Conservation (phyloP, 164 flowering plant species). For the Vitis riparia region DNA sequence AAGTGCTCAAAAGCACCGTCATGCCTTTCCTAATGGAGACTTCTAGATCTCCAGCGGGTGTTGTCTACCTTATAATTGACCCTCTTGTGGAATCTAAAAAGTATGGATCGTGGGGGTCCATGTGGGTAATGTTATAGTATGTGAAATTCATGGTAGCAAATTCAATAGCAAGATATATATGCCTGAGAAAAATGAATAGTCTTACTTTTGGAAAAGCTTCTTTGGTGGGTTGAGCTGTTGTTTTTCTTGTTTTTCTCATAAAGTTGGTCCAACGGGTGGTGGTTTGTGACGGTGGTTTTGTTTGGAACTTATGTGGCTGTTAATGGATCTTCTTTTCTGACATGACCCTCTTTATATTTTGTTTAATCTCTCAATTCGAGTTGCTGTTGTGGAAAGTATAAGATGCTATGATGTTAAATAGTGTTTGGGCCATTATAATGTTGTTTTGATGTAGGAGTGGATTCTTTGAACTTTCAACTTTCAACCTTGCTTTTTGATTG, state of each 20-base stretch:
- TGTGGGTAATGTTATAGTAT: background rate
- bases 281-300: background rate
- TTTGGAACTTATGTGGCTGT: background rate
- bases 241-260: background rate
- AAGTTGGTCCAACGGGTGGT: conserved; percentile 1
- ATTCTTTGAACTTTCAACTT: background rate
- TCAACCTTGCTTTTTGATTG: background rate
- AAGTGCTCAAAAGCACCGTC: background rate
- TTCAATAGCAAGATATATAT: background rate
- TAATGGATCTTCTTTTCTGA: background rate
- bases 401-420: background rate
- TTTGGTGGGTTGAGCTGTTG: background rate
- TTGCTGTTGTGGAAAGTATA: background rate
- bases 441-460: background rate
- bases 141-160: background rate
- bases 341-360: background rate
- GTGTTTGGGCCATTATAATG: background rate
- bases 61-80: background rate
- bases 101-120: background rate
- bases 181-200: background rate
- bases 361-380: background rate
- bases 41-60: background rate
- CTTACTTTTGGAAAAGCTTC: background rate
- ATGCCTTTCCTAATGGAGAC: background rate
- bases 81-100: background rate